Evolutionary conservation across 2,329 filamentous ascomycete genomes (phyloP), one percentile per base, ranked within the genome.

Genomic region (Claviceps fusiformis): DNA sequence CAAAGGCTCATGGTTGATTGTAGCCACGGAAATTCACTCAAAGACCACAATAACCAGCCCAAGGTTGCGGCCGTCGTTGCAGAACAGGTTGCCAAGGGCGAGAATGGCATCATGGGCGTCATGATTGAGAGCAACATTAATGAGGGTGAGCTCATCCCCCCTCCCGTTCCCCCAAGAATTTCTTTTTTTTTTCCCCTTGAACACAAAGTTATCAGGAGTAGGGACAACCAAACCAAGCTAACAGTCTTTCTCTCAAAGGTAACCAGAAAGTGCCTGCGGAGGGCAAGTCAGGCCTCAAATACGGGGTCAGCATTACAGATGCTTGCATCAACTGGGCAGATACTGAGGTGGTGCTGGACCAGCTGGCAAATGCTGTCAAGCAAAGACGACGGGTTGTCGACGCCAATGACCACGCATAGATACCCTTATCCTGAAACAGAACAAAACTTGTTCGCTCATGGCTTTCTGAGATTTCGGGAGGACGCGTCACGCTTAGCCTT

Each of bases 71-170:
- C 86, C 69, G 79, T 78, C 53, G 76, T 98, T 58, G 86, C 80
- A 39, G 88, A 95, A 55, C 92, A 98, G 75, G 78, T 98, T 60
- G 83, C 86, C 52, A 84, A 86, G 60, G 92, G 92, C 57, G 89
- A 98, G 75, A 85, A 82, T 57, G 85, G 82, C 60, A 95, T 98
- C 64, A 81, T 97, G 62, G 93, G 91, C 68, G 89, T 97, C 66
- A 98, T 98, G 92, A 95, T 98, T 64, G 92, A 98, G 76, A 95
- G 89, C 67, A 92, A 97, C 74, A 92, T 97, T 77, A 83, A 92
- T 70, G 92, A 95, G 74, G 80, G 82, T 54, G 10, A 43, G 52
- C 15, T 39, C 24, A 31, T 5, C 3, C n/a, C 35, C 35, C 35
- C 35, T 9, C 35, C 35, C 9, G 2, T 33, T 33, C 31, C 8